Evolutionary conservation across 352 stramenopile species (phyloP).

Genomic region (Pythium grandisporangium): DNA sequence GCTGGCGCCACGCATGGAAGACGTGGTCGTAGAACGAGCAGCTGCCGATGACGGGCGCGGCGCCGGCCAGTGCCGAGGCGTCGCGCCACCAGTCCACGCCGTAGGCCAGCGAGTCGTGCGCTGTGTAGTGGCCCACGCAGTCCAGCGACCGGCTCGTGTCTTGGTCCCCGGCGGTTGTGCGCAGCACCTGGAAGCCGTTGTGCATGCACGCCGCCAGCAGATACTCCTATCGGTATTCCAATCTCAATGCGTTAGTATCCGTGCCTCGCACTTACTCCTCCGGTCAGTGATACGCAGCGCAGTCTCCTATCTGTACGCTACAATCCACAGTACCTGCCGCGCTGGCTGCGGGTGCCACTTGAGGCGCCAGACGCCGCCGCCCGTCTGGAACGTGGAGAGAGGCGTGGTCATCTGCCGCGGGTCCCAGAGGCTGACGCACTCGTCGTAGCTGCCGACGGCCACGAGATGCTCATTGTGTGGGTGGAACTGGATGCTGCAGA

Average conservation of each 20-base stretch:
- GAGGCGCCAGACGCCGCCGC: slow-evolving; percentile 73
- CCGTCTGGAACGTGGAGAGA: slow-evolving; percentile 30
- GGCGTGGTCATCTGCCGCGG: slow-evolving; percentile 46
- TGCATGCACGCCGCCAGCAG: slow-evolving; percentile 81
- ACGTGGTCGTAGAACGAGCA: slow-evolving; percentile 77
- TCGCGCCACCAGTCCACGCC: slow-evolving; percentile 77
- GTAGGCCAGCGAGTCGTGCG: slow-evolving; percentile 74
- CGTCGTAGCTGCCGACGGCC: slow-evolving; percentile 80
- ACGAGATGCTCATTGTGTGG: slow-evolving; percentile 49
- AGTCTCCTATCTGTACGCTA: no score
- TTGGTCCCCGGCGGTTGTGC: slow-evolving; percentile 4
- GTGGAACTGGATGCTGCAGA: slow-evolving; percentile 83
- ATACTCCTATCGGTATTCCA: slow-evolving; percentile 25
- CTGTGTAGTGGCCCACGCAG: slow-evolving; percentile 33
- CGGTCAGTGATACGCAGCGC: slow-evolving; percentile 1
- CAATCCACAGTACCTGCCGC: slow-evolving; percentile 37
- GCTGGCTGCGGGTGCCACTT: slow-evolving; percentile 62
- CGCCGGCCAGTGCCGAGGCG: slow-evolving; percentile 18
- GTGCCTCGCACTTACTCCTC: no score
- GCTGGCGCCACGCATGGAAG: slow-evolving; percentile 64
- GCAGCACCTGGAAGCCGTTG: slow-evolving; percentile 77
- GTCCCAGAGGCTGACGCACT: slow-evolving; percentile 74
- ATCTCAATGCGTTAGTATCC: no score
- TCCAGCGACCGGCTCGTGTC: slow-evolving; percentile 9
- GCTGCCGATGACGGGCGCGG: slow-evolving; percentile 45